Evolutionary conservation across 805 yeast species (phyloP).

Genomic region (Millerozyma acaciae): DNA sequence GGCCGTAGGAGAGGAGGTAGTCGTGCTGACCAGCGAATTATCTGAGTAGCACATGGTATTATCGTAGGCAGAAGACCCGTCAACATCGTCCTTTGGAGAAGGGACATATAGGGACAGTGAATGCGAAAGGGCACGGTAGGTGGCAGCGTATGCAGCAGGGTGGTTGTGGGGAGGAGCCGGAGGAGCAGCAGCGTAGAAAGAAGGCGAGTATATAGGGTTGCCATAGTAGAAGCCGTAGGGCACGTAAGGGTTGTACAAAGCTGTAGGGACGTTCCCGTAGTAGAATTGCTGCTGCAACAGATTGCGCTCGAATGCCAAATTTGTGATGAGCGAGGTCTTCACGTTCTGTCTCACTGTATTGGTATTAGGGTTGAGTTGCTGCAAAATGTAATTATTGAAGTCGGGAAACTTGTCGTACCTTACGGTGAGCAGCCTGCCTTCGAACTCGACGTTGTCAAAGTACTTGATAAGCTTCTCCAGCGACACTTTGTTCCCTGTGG

Average conservation of each 20-base stretch:
- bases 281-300: constrained; percentile 29
- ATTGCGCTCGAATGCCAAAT: constrained; percentile 30
- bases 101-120: too few relatives aligned
- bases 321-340: constrained; percentile 13
- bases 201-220: constrained; percentile 1
- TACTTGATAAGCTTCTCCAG: constrained; percentile 46
- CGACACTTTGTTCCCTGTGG: constrained; percentile 43
- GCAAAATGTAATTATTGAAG: constrained; percentile 26
- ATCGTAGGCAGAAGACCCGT: too few relatives aligned
- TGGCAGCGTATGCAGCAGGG: too few relatives aligned
- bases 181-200: not conserved
- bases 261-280: constrained; percentile 15
- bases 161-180: not conserved
- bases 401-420: constrained; percentile 55
- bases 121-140: too few relatives aligned
- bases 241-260: constrained; percentile 1
- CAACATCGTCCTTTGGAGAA: too few relatives aligned
- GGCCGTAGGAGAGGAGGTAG: too few relatives aligned
- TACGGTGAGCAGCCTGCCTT: constrained; percentile 59
- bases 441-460: constrained; percentile 52
- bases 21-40: too few relatives aligned
- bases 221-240: constrained; percentile 11
- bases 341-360: not conserved
- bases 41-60: too few relatives aligned
- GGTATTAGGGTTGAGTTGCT: constrained; percentile 16